phyloP scores from a whole-genome alignment of 2,329 filamentous ascomycete species.

The Aspergillus pseudoterreus region DNA sequence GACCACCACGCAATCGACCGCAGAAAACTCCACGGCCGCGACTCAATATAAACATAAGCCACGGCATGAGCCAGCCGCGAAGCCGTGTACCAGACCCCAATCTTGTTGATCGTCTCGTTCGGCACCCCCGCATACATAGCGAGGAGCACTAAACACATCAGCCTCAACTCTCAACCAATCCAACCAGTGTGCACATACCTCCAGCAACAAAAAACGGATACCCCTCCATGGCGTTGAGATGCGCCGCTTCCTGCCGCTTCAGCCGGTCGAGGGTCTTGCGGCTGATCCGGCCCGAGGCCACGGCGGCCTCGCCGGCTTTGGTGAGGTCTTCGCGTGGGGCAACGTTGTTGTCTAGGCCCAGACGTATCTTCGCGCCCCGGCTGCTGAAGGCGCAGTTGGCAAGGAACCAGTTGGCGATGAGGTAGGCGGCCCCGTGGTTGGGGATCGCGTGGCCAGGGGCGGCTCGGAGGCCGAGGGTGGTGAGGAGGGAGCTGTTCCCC shows the following conservation, averaged over 20 bases:
- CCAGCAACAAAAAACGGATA: slow-evolving; percentile 37
- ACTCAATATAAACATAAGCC: slow-evolving; percentile 33
- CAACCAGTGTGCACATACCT: slow-evolving; percentile 15
- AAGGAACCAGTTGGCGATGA: slow-evolving; percentile 39
- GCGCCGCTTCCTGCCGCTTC: slow-evolving; percentile 34
- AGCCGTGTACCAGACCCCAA: slow-evolving; percentile 35
- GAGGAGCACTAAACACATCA: slow-evolving; percentile 24
- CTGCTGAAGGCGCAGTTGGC: slow-evolving; percentile 36
- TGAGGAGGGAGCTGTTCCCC: slow-evolving; percentile 12
- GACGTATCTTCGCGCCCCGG: slow-evolving; percentile 28
- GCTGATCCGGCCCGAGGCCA: slow-evolving; percentile 34
- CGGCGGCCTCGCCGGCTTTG: slow-evolving; percentile 34
- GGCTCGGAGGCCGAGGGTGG: slow-evolving; percentile 20
- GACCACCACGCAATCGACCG: slow-evolving; percentile 39
- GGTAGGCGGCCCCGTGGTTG: slow-evolving; percentile 29
- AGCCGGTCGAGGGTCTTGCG: slow-evolving; percentile 33
- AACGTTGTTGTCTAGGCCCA: slow-evolving; percentile 38
- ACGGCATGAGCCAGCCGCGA: slow-evolving; percentile 31
- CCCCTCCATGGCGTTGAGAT: slow-evolving; percentile 33
- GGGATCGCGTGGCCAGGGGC: slow-evolving; percentile 11
- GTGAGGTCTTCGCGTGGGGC: slow-evolving; percentile 36
- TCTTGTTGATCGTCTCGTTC: slow-evolving; percentile 32
- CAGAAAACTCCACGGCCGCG: slow-evolving; percentile 25
- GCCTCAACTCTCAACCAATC: not conserved
- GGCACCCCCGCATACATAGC: slow-evolving; percentile 34